Base-by-base conservation (phyloP, 352 stramenopile genomes). In the Globisporangium alternatum region DNA sequence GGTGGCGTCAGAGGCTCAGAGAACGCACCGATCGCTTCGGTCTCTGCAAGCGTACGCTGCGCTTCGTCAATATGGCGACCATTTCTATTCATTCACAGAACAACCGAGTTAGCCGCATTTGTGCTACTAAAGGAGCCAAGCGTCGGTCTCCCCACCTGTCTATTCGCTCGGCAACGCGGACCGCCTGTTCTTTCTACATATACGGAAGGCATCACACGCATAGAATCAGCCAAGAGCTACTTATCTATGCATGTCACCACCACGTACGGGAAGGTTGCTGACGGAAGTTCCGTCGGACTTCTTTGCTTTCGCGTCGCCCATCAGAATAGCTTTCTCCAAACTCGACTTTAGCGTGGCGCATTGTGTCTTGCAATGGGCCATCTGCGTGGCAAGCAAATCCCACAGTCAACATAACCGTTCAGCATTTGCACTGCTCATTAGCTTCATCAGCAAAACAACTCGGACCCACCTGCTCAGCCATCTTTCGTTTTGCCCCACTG, bases 1-100 rank as follows among this genome's bases (percentile, higher is more conserved):
- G 21, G 21, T 9, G 6, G 5, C 6, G 8, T 56, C 35, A 1
- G 9, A 56, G 28, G 5, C 2, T 17, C 19, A 39, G 2, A 8
- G 61, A n/a, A 25, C 69, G 44, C 60, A 92, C 83, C 83, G 31
- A 90, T 86, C 0, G 78, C 72, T 67, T 92, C 83, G 0, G 83
- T 92, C 51, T 90, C 76, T 6, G 81, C 81, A 2, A 92, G 60
- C n/a, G 81, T 92, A 21, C 81, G 79, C 41, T 92, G 81, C 0
- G 81, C 81, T 67, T 89, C 81, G 35, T 89, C 76, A 28, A 92
- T 64, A 68, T 92, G 83, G n/a, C 78, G 72, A 21, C 77, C 81
- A 64, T 76, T 90, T 60, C 83, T 91, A 35, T n/a, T 21, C 17
- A 47, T 8, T 25, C 6, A 22, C 9, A 48, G 12, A 13, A 0